A percentile compares a stretch with the other conserved stretches of the same genome.
Evolutionary conservation across 495 filamentous ascomycete genomes (phyloP).

Genomic region (Penicillium diatomitis): DNA sequence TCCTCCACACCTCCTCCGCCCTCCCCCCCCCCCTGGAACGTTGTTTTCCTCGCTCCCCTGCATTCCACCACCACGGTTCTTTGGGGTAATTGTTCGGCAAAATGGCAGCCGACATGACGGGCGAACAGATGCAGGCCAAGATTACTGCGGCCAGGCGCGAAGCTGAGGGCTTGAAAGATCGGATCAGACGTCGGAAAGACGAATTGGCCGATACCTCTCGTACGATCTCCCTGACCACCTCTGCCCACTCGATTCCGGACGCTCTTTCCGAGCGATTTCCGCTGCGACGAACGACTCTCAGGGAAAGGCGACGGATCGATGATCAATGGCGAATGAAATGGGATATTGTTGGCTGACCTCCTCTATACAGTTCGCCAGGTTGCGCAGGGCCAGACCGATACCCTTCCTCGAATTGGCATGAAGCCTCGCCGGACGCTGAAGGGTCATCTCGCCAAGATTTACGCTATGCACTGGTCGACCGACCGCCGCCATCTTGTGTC

Average conservation of each 20-base stretch:
- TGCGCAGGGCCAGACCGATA: constrained; percentile 77
- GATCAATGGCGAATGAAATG: not conserved
- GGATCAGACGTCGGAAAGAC: constrained; percentile 99
- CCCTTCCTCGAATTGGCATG: constrained; percentile 88
- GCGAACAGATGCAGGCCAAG: constrained; percentile 71
- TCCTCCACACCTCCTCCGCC: constrained; percentile 4
- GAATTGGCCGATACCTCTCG: constrained; percentile 94
- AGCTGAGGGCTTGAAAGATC: constrained; percentile 94
- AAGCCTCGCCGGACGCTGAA: constrained; percentile 91
- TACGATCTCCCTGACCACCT: constrained; percentile 44
- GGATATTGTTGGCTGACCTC: constrained; percentile 11
- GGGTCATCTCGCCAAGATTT: constrained; percentile 97
- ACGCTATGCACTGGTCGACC: constrained; percentile 99
- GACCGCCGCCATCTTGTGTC: constrained; percentile 96
- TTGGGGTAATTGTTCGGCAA: constrained; percentile 24
- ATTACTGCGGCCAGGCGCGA: constrained; percentile 96
- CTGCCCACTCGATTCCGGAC: constrained; percentile 1
- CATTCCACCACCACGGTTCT: constrained; percentile 11
- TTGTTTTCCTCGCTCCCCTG: constrained; percentile 9
- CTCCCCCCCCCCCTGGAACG: constrained; percentile 7
- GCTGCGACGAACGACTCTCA: not conserved
- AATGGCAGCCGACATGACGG: constrained; percentile 56
- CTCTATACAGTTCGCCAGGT: constrained; percentile 72
- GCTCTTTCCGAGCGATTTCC: not conserved
- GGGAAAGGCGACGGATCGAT: not conserved